Percentiles rank a stretch among this genome's conserved stretches.
phyloP scores from a whole-genome alignment of 2,329 filamentous ascomycete species.

The Fusarium fujikuroi region DNA sequence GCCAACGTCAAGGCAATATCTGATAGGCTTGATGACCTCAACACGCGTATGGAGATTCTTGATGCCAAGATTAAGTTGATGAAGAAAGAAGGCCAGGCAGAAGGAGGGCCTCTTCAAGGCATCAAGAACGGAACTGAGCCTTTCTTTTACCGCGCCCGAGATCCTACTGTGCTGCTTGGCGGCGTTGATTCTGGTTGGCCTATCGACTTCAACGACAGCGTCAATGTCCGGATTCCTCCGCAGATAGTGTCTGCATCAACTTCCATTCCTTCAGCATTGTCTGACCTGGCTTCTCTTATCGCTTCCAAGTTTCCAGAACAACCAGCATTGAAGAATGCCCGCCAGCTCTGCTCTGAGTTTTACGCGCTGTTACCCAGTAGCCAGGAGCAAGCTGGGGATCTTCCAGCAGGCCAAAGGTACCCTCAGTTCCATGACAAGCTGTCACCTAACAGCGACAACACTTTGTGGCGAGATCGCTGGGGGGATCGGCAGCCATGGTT shows the following conservation, averaged over 20 bases:
- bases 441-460: background rate
- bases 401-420: rapidly evolving
- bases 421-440: background rate
- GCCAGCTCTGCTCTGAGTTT: background rate
- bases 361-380: background rate
- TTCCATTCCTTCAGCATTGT: background rate
- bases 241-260: background rate
- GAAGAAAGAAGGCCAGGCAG: background rate
- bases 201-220: background rate
- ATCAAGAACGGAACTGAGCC: background rate
- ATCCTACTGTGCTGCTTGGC: background rate
- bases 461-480: background rate
- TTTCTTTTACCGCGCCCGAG: background rate
- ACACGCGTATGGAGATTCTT: background rate
- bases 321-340: background rate
- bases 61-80: background rate
- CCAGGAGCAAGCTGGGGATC: background rate
- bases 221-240: background rate
- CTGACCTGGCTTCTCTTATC: background rate
- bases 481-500: background rate
- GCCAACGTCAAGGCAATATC: background rate
- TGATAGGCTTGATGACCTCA: background rate
- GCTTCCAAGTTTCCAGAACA: background rate
- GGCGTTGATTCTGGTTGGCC: background rate
- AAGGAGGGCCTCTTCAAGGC: background rate